These are phyloP conservation scores for Macroventuria anomochaeta DNA, from an alignment of 2,329 filamentous ascomycete species.

Conservation along the genomic window DNA sequence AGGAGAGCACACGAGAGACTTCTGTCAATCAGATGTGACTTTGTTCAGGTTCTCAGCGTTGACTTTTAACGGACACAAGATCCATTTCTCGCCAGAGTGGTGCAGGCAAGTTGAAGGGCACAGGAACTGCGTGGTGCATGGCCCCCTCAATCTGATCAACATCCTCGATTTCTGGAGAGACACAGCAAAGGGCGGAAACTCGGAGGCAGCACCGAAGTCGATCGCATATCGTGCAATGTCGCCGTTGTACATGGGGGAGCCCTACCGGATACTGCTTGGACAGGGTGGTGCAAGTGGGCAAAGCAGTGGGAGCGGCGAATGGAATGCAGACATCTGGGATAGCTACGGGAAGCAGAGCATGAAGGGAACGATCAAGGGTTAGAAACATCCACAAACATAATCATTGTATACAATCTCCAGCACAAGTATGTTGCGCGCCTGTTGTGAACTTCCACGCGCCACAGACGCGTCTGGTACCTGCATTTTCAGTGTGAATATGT, in stretches of 20 bases:
- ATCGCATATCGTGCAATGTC: constrained; percentile 43
- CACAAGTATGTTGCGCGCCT: not conserved
- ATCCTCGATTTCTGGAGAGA: constrained; percentile 47
- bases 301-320: constrained; percentile 6
- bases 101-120: constrained; percentile 76
- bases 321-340: constrained; percentile 43
- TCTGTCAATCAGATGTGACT: constrained; percentile 72
- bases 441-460: not conserved
- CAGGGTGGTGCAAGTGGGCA: not conserved
- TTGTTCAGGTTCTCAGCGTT: constrained; percentile 92
- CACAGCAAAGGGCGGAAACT: constrained; percentile 18
- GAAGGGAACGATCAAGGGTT: constrained; percentile 40
- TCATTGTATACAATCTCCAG: not conserved
- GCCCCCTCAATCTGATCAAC: constrained; percentile 74
- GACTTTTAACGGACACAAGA: constrained; percentile 90
- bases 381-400: not conserved
- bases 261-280: constrained; percentile 38
- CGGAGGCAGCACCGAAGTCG: constrained; percentile 31
- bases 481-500: too few species aligned
- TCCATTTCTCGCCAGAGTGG: constrained; percentile 81
- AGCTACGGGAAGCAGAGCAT: constrained; percentile 41
- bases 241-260: constrained; percentile 42
- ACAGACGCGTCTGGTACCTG: not conserved
- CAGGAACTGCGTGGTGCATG: constrained; percentile 79
- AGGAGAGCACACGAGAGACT: constrained; percentile 50